Percentiles rank a stretch among this genome's conserved stretches.
phyloP scores from a whole-genome alignment of 352 stramenopile species.

The Globisporangium lucens region DNA sequence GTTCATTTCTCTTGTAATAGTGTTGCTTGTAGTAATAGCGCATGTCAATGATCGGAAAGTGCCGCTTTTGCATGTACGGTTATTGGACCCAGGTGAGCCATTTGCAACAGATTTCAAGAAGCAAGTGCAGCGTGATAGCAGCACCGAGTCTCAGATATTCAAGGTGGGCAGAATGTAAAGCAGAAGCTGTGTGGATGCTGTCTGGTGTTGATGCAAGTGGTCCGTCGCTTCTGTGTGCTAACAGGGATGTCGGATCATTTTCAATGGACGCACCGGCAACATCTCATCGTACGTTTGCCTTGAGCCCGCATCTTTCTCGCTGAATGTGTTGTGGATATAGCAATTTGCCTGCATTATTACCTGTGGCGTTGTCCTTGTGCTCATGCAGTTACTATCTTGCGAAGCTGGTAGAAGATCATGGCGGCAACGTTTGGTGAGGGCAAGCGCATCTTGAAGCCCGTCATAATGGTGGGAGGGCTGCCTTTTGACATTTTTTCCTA shows the following conservation, averaged over 20 bases:
- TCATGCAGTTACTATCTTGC: slow-evolving; percentile 67
- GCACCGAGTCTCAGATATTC: neutral
- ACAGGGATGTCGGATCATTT: slow-evolving; percentile 75
- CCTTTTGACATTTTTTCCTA: neutral
- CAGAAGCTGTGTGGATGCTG: neutral
- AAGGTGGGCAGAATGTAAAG: neutral
- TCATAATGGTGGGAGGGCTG: neutral
- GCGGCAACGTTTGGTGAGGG: slow-evolving; percentile 57
- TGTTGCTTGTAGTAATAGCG: neutral
- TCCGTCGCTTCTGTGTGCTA: neutral
- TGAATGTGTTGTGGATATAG: too few relatives aligned
- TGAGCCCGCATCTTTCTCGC: neutral
- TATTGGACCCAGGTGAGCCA: neutral
- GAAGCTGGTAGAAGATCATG: slow-evolving; percentile 77
- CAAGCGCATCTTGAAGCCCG: neutral
- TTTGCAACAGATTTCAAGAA: neutral
- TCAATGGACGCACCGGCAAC: slow-evolving; percentile 80
- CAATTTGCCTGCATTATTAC: neutral
- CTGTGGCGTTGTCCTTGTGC: neutral
- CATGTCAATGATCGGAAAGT: neutral
- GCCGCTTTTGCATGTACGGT: neutral
- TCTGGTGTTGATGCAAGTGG: neutral
- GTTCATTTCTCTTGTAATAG: neutral
- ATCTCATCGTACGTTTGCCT: slow-evolving; percentile 59
- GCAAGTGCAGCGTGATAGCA: neutral